Base-by-base conservation (phyloP, 2,329 filamentous ascomycete genomes). In the Septoria linicola region DNA sequence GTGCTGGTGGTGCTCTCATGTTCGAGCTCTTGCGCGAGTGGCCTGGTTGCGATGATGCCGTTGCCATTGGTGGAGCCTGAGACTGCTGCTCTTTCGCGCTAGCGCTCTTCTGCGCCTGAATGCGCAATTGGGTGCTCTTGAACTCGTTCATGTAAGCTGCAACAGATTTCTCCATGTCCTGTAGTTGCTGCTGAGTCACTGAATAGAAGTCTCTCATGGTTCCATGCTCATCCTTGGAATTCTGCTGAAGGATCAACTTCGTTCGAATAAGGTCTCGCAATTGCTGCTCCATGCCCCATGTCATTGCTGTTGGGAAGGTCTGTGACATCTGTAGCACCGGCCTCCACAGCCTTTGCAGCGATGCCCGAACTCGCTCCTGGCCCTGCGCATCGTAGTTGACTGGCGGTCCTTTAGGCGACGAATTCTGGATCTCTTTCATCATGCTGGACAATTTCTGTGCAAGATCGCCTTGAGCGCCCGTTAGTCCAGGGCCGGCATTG, bases 1-100 rank as follows among this genome's bases (percentile, higher is more conserved):
- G 65, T 16, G 66, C 66, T 21, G 66, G 61, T 6, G 66, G 65
- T 13, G 62, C 57, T 41, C 63, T 64, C 17, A 53, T 54, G 37
- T 49, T 60, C 16, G 65, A 66, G 13, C 57, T 16, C 45, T 65
- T 67, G 25, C 62, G 50, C 10, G 23, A 42, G 27, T 66, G 62
- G 14, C 55, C 49, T 37, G 58, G 57, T 47, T 61, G 59, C 16
- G 62, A 59, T 3, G 53, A 36, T 14, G 54, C 53, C 21, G 55
- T 53, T 10, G 47, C 59, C 55, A 61, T 61, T 1, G 45, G 7
- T n/a, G 53, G 36, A 17, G 53, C 46, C 30, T 30, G 39, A 25
- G 45, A 27, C 34, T 53, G 53, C 25, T 57, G 55, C 57, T 53
- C 49, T 53, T 52, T 39, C 40, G 47, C 53, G n/a, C 51, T 53